Evolutionary conservation across 2,329 filamentous ascomycete genomes (phyloP).

Genomic region (Colletotrichum noveboracense): DNA sequence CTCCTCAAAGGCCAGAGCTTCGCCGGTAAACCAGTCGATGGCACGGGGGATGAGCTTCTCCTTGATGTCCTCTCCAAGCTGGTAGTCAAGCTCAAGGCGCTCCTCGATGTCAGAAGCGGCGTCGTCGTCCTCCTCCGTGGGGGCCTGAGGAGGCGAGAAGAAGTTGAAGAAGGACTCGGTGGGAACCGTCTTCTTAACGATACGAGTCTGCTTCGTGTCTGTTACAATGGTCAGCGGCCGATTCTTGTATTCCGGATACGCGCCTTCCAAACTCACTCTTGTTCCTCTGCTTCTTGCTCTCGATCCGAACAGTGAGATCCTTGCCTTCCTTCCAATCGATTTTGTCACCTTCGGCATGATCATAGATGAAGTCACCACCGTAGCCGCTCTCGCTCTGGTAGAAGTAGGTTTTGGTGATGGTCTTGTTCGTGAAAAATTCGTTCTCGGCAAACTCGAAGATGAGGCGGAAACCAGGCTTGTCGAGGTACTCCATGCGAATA

Average conservation of each 20-base stretch:
- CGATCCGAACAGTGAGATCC: slow-evolving; percentile 91
- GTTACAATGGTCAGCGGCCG: slow-evolving; percentile 4
- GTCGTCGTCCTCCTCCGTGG: slow-evolving; percentile 74
- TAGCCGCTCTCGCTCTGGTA: slow-evolving; percentile 99
- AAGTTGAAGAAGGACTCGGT: slow-evolving; percentile 99
- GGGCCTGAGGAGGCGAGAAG: slow-evolving; percentile 93
- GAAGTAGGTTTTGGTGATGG: slow-evolving; percentile 96
- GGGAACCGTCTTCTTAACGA: slow-evolving; percentile 98
- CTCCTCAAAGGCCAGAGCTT: slow-evolving; percentile 96
- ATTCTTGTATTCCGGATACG: background rate
- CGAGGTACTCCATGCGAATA: slow-evolving; percentile 98
- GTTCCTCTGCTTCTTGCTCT: slow-evolving; percentile 99
- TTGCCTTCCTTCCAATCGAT: slow-evolving; percentile 95
- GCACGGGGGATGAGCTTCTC: slow-evolving; percentile 99
- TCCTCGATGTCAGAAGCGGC: slow-evolving; percentile 93
- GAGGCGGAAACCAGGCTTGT: slow-evolving; percentile 95
- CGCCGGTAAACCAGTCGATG: slow-evolving; percentile 99
- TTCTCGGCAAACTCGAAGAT: slow-evolving; percentile 98
- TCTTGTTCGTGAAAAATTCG: slow-evolving; percentile 97
- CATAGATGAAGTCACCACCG: slow-evolving; percentile 98
- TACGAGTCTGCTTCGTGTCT: slow-evolving; percentile 99
- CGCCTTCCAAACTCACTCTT: slow-evolving; percentile 75
- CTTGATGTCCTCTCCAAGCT: slow-evolving; percentile 99
- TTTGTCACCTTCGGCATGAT: slow-evolving; percentile 97
- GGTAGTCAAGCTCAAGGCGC: slow-evolving; percentile 96